These are phyloP conservation scores for Flagelloscypha sp. DNA, from an alignment of 768 basidiomycete species.

Conservation along the genomic window DNA sequence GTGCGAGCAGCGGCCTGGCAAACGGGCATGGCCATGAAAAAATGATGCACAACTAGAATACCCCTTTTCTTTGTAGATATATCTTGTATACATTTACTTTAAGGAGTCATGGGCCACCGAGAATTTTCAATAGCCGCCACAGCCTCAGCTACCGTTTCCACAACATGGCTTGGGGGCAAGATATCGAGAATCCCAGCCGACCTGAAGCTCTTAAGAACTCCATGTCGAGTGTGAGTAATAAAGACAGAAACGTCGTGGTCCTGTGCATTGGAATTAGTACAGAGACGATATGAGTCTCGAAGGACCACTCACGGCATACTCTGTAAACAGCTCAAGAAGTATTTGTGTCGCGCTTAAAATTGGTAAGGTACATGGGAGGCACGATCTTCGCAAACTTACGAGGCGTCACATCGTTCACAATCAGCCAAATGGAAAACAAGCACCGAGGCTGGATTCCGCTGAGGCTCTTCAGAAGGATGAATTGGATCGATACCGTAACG, in stretches of 20 bases:
- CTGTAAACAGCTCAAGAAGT: constrained; percentile 67
- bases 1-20: too few species aligned
- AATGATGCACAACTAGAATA: too few species aligned
- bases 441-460: constrained; percentile 62
- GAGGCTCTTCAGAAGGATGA: constrained; percentile 87
- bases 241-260: constrained; percentile 42
- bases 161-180: constrained; percentile 41
- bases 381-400: constrained; percentile 44
- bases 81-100: too few species aligned
- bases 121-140: too few species aligned
- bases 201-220: constrained; percentile 31
- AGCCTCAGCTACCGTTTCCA: constrained; percentile 40
- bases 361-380: constrained; percentile 6
- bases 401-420: constrained; percentile 85
- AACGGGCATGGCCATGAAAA: too few species aligned
- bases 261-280: constrained; percentile 18
- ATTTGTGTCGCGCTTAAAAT: constrained; percentile 68
- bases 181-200: constrained; percentile 46
- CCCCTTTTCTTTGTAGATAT: too few species aligned
- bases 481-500: constrained; percentile 71
- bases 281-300: not conserved
- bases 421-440: constrained; percentile 93
- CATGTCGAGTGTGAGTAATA: constrained; percentile 39
- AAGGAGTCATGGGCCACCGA: too few species aligned
- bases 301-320: constrained; percentile 52